Percentiles rank a stretch among this genome's conserved stretches.
phyloP scores from a whole-genome alignment of 257 asterid genomes.

The Parsonsia alboflavescens region DNA sequence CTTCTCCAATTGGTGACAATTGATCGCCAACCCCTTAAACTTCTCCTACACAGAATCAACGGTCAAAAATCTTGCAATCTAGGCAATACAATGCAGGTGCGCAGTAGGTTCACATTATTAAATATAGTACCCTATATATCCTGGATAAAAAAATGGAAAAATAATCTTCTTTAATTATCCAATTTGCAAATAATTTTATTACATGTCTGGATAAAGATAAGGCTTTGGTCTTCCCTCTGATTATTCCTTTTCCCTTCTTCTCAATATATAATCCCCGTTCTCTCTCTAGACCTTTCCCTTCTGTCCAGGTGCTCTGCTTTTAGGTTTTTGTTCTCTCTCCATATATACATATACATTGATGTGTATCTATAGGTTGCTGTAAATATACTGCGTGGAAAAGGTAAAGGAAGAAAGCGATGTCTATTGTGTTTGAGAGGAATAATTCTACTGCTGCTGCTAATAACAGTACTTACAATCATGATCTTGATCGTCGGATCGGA shows the following conservation, averaged over 20 bases:
- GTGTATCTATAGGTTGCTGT: conserved; percentile 16
- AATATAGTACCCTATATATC: not conserved
- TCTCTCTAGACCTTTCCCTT: not conserved
- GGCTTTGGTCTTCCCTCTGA: conserved; percentile 26
- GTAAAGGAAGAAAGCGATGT: conserved; percentile 15
- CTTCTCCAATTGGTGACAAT: not conserved
- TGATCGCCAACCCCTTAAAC: too few relatives aligned
- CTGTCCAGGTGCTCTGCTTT: not conserved
- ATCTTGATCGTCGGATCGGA: conserved; percentile 19
- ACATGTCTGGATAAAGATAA: conserved; percentile 57
- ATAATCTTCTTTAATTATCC: conserved; percentile 49
- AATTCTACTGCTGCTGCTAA: not conserved
- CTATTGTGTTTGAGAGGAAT: conserved; percentile 23
- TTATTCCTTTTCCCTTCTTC: conserved; percentile 18
- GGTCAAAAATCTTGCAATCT: not conserved
- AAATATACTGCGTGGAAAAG: not conserved
- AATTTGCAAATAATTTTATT: conserved; percentile 33
- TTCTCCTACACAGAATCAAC: not conserved
- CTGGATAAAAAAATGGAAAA: conserved; percentile 10
- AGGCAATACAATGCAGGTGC: not conserved
- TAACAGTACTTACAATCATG: conserved; percentile 1
- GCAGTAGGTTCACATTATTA: not conserved
- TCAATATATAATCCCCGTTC: conserved; percentile 1
- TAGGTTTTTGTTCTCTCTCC: not conserved
- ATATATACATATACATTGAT: not conserved